Evolutionary conservation across 768 basidiomycete genomes (phyloP).

Genomic region (Leccinellum albellum): DNA sequence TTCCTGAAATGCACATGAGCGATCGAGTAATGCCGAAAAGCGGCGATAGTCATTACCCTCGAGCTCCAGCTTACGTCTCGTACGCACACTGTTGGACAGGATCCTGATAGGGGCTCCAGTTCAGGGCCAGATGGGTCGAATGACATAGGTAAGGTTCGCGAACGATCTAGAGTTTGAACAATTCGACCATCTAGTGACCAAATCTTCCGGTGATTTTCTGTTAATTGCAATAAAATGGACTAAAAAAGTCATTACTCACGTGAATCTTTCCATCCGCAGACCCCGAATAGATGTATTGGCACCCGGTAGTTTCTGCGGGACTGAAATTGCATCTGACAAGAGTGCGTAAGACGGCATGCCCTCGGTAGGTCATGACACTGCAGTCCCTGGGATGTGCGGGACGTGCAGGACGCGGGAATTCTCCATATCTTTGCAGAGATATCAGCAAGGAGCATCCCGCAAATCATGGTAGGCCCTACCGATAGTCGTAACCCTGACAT

Average conservation of each 20-base stretch:
- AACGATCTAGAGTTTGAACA: slow-evolving; percentile 80
- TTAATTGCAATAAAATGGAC: slow-evolving; percentile 1
- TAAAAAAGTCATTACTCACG: slow-evolving; percentile 39
- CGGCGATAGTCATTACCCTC: slow-evolving; percentile 41
- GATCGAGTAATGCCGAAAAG: not conserved
- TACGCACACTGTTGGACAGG: slow-evolving; percentile 52
- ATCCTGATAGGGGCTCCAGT: slow-evolving; percentile 27
- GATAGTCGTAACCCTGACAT: slow-evolving; percentile 69
- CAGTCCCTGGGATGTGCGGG: slow-evolving; percentile 82
- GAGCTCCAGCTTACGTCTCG: slow-evolving; percentile 97
- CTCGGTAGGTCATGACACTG: slow-evolving; percentile 93
- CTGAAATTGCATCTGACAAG: slow-evolving; percentile 97
- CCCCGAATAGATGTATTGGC: slow-evolving; percentile 93
- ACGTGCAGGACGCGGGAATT: slow-evolving; percentile 60
- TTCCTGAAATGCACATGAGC: slow-evolving; percentile 44
- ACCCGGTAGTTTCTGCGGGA: slow-evolving; percentile 86
- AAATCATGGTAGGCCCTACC: slow-evolving; percentile 43
- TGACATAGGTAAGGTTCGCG: slow-evolving; percentile 63
- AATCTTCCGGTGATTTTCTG: slow-evolving; percentile 49
- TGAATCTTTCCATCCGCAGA: slow-evolving; percentile 84
- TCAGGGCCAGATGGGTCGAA: slow-evolving; percentile 71
- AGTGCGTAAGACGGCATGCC: slow-evolving; percentile 85
- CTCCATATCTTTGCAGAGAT: slow-evolving; percentile 45
- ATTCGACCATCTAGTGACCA: slow-evolving; percentile 92
- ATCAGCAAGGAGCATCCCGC: slow-evolving; percentile 8